Conservation (phyloP, 2,329 filamentous ascomycete species). For the Aspergillus hiratsukae region DNA sequence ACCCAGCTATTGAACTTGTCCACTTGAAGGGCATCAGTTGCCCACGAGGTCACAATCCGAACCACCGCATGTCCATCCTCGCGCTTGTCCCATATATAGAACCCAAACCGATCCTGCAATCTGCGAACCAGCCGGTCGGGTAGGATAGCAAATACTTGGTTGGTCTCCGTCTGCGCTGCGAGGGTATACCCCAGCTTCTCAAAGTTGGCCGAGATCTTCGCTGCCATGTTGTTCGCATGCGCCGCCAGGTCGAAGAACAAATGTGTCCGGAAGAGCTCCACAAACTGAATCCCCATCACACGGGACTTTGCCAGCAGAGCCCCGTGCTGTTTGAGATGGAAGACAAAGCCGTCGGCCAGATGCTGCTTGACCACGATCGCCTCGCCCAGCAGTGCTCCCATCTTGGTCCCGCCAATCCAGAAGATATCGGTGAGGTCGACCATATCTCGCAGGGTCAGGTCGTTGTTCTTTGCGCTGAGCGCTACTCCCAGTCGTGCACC, state of each 20-base stretch:
- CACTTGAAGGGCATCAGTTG: slow-evolving; percentile 43
- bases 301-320: slow-evolving; percentile 49
- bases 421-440: slow-evolving; percentile 49
- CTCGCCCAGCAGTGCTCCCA: slow-evolving; percentile 49
- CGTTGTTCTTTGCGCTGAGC: slow-evolving; percentile 40
- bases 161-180: slow-evolving; percentile 46
- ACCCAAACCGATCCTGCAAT: slow-evolving; percentile 43
- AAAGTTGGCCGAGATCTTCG: slow-evolving; percentile 43
- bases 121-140: slow-evolving; percentile 36
- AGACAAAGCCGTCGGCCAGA: slow-evolving; percentile 46
- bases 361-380: slow-evolving; percentile 47
- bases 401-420: slow-evolving; percentile 54
- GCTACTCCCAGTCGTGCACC: slow-evolving; percentile 46
- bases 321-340: slow-evolving; percentile 51
- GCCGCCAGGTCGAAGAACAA: slow-evolving; percentile 47
- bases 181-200: slow-evolving; percentile 40
- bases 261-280: slow-evolving; percentile 44
- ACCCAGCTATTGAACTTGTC: slow-evolving; percentile 33
- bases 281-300: slow-evolving; percentile 48
- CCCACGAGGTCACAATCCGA: slow-evolving; percentile 49
- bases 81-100: slow-evolving; percentile 48
- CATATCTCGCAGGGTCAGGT: slow-evolving; percentile 44
- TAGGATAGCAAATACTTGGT: slow-evolving; percentile 49
- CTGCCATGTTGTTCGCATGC: slow-evolving; percentile 44
- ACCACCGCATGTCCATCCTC: slow-evolving; percentile 40